Percentiles rank a stretch among this genome's conserved stretches.
Conservation (phyloP, 1,284 basidiomycete species). For the Hemileia vastatrix region DNA sequence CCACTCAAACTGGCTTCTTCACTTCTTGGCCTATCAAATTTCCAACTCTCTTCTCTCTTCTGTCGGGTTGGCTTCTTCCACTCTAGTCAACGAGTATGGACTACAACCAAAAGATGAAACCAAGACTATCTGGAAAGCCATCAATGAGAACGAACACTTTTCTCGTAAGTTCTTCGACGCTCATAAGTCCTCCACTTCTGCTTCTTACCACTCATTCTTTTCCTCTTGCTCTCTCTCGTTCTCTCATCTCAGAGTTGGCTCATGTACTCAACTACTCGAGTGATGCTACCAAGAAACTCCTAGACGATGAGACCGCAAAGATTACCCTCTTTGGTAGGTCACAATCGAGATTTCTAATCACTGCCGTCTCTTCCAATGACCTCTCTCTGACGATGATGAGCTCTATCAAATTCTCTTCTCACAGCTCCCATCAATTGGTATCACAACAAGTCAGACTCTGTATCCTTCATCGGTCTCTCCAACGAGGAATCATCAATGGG, state of each 20-base stretch:
- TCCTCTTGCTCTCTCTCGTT: background rate
- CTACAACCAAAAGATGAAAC: conserved; percentile 13
- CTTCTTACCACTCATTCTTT: background rate
- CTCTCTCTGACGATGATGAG: background rate
- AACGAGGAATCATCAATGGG: conserved; percentile 8
- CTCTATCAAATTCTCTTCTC: background rate
- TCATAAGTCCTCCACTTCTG: background rate
- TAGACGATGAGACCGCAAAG: conserved; percentile 26
- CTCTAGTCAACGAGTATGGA: conserved; percentile 15
- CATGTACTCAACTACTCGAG: conserved; percentile 35
- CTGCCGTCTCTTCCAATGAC: background rate
- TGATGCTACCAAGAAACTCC: conserved; percentile 31
- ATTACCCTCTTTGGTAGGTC: conserved; percentile 29
- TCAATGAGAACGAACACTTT: conserved; percentile 29
- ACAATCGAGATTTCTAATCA: background rate
- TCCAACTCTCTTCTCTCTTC: conserved; percentile 25
- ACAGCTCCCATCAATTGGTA: conserved; percentile 35
- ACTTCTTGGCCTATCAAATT: conserved; percentile 3
- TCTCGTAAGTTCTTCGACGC: conserved; percentile 2
- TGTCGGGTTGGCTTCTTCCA: conserved; percentile 34
- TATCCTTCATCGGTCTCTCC: conserved; percentile 9
- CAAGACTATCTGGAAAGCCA: conserved; percentile 33
- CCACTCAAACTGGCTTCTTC: background rate
- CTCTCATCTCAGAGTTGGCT: conserved; percentile 23
- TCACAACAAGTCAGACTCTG: conserved; percentile 12